Conservation (phyloP, 108 stramenopile genomes). For the Aureococcus anophagefferens region DNA sequence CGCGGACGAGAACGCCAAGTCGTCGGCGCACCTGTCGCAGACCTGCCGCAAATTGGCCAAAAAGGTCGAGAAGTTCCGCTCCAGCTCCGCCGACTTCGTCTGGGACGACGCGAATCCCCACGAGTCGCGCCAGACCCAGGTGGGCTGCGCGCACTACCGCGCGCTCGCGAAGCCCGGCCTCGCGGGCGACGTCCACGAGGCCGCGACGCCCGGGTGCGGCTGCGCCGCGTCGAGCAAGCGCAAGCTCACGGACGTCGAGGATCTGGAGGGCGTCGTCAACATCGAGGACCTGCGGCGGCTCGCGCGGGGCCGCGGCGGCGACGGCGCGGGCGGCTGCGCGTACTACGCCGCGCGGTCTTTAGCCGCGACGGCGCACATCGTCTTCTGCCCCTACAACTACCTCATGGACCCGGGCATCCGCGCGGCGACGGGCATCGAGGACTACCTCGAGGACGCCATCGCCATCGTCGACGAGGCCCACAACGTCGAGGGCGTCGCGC, state of each 20-base stretch:
- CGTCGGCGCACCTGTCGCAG: too few species aligned
- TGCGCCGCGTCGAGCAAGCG: too few species aligned
- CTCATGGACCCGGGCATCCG: slow-evolving; percentile 73
- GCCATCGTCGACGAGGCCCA: slow-evolving; percentile 96
- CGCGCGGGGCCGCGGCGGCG: background rate
- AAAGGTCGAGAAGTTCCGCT: too few species aligned
- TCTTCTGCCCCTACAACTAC: slow-evolving; percentile 95
- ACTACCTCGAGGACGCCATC: slow-evolving; percentile 48
- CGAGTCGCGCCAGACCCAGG: too few species aligned
- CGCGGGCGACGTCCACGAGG: background rate
- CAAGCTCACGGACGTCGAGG: too few species aligned
- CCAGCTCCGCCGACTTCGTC: too few species aligned
- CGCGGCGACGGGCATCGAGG: slow-evolving; percentile 40
- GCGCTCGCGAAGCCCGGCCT: background rate
- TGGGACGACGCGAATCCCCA: too few species aligned
- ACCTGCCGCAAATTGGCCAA: too few species aligned
- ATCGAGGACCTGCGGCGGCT: background rate
- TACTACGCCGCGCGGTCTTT: slow-evolving; percentile 66
- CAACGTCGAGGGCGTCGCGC: slow-evolving; percentile 71
- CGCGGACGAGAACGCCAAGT: background rate
- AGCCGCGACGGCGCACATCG: slow-evolving; percentile 60
- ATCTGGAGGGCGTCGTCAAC: background rate
- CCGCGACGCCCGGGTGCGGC: background rate
- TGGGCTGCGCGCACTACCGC: background rate
- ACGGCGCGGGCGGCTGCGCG: slow-evolving; percentile 46